phyloP scores from a whole-genome alignment of 2,329 filamentous ascomycete genomes.

The Ceratocystis albifundus region DNA sequence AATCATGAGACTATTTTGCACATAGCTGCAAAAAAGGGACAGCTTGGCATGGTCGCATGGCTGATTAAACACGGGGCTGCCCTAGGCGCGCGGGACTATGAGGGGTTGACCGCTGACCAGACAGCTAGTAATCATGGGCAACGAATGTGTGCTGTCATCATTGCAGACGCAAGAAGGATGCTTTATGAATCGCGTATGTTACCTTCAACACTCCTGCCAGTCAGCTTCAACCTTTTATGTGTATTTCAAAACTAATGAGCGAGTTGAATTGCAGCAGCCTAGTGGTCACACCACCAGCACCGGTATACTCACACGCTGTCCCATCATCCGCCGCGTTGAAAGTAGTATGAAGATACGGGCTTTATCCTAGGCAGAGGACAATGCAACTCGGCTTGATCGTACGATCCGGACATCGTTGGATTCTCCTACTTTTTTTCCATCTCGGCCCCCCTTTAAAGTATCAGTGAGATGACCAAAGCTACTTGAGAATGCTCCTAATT shows the following conservation, averaged over 20 bases:
- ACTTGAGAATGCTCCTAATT: too few relatives aligned
- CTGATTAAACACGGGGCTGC: conserved; percentile 13
- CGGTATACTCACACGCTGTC: too few relatives aligned
- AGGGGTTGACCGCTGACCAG: conserved; percentile 12
- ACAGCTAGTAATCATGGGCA: background rate
- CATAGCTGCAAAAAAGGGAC: conserved; percentile 10
- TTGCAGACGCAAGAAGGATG: background rate
- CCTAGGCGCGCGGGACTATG: conserved; percentile 11
- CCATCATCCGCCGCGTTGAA: too few relatives aligned
- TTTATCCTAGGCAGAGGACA: too few relatives aligned
- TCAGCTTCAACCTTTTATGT: background rate
- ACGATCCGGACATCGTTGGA: background rate
- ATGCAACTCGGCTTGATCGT: too few relatives aligned
- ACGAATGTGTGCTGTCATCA: conserved; percentile 9
- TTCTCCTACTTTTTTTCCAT: conserved; percentile 1
- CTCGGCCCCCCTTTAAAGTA: too few relatives aligned
- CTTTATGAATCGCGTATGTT: background rate
- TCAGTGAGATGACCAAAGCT: too few relatives aligned
- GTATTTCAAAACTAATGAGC: too few relatives aligned
- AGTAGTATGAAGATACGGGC: too few relatives aligned
- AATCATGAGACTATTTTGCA: conserved; percentile 20
- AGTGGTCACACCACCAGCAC: too few relatives aligned
- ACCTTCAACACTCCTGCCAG: background rate
- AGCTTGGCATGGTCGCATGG: conserved; percentile 14
- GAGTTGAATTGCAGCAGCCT: too few relatives aligned